Base-by-base conservation (phyloP, 2,329 filamentous ascomycete species). In the Taxawa tesnikishii region DNA sequence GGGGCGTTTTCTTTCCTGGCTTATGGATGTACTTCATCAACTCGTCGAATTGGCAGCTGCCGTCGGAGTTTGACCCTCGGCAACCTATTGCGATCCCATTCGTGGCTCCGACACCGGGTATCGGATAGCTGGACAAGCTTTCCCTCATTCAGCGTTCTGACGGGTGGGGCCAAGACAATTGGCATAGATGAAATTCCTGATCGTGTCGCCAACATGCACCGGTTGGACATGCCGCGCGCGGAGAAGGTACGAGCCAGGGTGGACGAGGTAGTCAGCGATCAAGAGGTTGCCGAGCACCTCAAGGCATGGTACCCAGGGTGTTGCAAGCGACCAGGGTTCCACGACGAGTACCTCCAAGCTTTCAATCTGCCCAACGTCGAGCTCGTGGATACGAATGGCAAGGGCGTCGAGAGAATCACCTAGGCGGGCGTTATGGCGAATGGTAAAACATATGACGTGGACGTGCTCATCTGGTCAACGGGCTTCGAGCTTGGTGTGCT, bases 241-340 rank as follows among this genome's bases (percentile, higher is more conserved):
- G 60, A 72, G 13, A 37, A 47, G 2, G 47, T 68, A n/a, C 63
- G 70, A 2, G 49, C 48, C 3, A 60, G 67, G 3, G 55, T 65
- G 5, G 62, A 66, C n/a, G 43, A 55, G 0, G 49, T 67, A n/a
- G 71, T 79, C 12, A 49, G 63, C 21, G 63, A 77, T 41, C 49
- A 50, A 9, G 50, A 48, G 2, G 69, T 63, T 0, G 73, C 73
- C 0, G 58, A 60, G 16, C 58, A 51, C 3, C 58, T 78, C 5
- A 70, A 73, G 44, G 57, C 71, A 0, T 75, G 69, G 68, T 79
- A 78, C 44, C 63, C 68, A 0, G 51, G 53, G 0, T 75, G 68
- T 63, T 79, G 75, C 56, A 79, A 79, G 48, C 64, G 75, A 0
- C 73, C 74, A 0, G 65, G 59, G 24, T 78, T 76, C 50, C 70